phyloP scores from a whole-genome alignment of 1,284 basidiomycete genomes.

The Cerioporus squamosus region DNA sequence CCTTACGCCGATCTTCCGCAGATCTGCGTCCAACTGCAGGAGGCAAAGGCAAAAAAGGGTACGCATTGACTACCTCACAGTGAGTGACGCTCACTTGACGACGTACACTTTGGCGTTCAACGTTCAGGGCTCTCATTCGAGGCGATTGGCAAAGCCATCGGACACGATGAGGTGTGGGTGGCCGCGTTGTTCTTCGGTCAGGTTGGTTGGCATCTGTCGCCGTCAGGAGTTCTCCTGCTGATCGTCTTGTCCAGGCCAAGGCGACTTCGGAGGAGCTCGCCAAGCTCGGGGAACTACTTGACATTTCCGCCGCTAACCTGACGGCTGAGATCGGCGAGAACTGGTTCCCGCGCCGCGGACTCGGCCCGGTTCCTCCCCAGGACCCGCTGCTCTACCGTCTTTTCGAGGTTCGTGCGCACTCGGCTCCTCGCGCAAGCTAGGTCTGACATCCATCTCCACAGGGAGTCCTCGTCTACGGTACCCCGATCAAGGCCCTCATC shows the following conservation, averaged over 20 bases:
- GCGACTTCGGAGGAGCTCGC: constrained; percentile 62
- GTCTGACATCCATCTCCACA: constrained; percentile 27
- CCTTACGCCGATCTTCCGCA: constrained; percentile 60
- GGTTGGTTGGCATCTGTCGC: constrained; percentile 40
- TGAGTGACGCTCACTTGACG: too few species aligned
- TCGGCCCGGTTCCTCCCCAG: constrained; percentile 69
- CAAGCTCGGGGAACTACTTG: constrained; percentile 57
- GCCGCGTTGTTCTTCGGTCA: constrained; percentile 88
- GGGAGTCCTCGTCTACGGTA: constrained; percentile 82
- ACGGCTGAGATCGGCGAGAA: constrained; percentile 59
- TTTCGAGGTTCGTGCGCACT: constrained; percentile 63
- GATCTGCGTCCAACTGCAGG: constrained; percentile 56
- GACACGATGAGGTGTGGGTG: constrained; percentile 88
- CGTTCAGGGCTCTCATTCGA: constrained; percentile 73
- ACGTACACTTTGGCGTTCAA: neutral
- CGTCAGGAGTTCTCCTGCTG: neutral
- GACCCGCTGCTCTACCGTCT: constrained; percentile 87
- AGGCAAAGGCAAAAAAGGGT: constrained; percentile 75
- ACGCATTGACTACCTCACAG: neutral
- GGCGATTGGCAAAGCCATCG: constrained; percentile 68
- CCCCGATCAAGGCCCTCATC: constrained; percentile 83
- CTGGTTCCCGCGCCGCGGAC: constrained; percentile 76
- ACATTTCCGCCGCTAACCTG: constrained; percentile 44
- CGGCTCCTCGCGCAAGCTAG: too few species aligned
- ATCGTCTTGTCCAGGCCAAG: constrained; percentile 58